Conservation (phyloP, 345 rosid genomes). For the Brassica nigra region DNA sequence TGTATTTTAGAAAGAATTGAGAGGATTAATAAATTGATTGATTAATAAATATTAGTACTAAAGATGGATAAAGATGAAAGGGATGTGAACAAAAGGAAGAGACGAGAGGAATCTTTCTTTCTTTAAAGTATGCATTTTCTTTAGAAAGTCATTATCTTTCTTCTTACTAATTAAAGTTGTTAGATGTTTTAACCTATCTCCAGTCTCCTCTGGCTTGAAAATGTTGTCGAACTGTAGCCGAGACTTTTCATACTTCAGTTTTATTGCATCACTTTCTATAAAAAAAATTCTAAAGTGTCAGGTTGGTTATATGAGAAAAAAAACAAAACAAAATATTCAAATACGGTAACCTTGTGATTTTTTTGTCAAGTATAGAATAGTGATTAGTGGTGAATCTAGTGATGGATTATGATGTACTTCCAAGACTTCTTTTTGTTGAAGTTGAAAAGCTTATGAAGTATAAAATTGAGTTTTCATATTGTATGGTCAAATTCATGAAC, state of each 20-base stretch:
- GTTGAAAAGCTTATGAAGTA: background rate
- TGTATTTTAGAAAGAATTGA: background rate
- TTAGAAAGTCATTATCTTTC: background rate
- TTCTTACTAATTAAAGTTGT: conserved; percentile 21
- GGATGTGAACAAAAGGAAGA: conserved; percentile 37
- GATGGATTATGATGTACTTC: background rate
- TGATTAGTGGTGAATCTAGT: background rate
- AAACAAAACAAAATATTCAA: background rate
- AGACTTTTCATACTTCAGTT: conserved; percentile 7
- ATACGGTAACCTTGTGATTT: background rate
- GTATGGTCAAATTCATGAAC: background rate
- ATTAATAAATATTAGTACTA: background rate
- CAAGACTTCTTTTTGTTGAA: background rate
- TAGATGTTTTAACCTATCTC: background rate
- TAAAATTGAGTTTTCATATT: background rate
- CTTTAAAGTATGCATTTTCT: conserved; percentile 15
- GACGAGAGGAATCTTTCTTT: conserved; percentile 43
- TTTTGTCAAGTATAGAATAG: background rate
- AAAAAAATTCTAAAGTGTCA: background rate
- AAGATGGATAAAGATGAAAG: conserved; percentile 21
- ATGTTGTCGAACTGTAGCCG: background rate
- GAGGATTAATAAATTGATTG: conserved; percentile 9
- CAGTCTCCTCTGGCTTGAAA: background rate
- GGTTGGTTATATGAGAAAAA: background rate
- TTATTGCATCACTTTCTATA: background rate